Conservation (phyloP, 148 eudicot genomes). For the Silene latifolia region DNA sequence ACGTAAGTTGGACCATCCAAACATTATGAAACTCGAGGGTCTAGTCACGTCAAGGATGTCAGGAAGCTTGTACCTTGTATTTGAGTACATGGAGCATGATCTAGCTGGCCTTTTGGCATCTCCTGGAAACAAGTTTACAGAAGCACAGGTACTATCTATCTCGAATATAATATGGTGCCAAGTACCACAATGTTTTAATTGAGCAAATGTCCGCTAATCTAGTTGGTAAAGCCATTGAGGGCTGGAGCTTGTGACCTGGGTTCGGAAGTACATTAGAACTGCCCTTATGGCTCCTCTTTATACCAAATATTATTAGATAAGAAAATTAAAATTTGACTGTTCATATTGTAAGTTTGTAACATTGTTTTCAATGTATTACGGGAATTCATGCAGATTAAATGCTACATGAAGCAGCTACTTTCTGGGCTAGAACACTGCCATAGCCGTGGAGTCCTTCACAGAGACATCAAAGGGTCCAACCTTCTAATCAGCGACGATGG, state of each 20-base stretch:
- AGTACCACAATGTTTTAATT: background rate
- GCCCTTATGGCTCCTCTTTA: too few species aligned
- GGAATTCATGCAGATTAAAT: constrained; percentile 55
- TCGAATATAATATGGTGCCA: background rate
- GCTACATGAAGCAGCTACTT: constrained; percentile 67
- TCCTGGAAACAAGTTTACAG: constrained; percentile 56
- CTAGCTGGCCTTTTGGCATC: constrained; percentile 71
- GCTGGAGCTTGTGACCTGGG: too few species aligned
- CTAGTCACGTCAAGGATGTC: constrained; percentile 75
- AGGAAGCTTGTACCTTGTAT: constrained; percentile 77
- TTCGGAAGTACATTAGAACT: too few species aligned
- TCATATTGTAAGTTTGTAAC: background rate
- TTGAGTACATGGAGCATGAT: constrained; percentile 94
- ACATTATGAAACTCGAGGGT: constrained; percentile 79
- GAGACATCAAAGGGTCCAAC: constrained; percentile 82
- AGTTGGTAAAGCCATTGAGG: too few species aligned
- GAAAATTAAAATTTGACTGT: background rate
- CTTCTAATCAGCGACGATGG: constrained; percentile 67
- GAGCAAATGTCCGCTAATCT: too few species aligned
- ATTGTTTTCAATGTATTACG: background rate
- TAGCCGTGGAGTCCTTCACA: constrained; percentile 69
- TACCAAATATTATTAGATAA: too few species aligned
- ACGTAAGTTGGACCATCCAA: constrained; percentile 81
- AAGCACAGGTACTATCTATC: constrained; percentile 57
- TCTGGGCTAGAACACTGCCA: constrained; percentile 76